These are phyloP conservation scores for Entoloma clypeatum DNA, from an alignment of 1,284 basidiomycete genomes.

Conservation along the genomic window DNA sequence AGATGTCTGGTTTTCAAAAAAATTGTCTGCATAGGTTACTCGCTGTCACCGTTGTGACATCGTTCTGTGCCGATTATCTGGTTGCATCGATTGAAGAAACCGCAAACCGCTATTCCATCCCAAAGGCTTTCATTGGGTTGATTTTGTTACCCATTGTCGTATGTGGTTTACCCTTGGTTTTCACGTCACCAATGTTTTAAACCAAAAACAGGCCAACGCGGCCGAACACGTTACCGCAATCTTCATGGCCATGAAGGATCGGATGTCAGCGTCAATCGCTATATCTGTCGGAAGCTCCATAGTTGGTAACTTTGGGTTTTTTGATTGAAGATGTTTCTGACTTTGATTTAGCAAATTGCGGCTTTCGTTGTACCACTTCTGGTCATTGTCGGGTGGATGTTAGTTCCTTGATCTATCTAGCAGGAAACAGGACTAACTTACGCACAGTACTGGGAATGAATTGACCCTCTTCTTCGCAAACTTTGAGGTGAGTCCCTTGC, in stretches of 20 bases:
- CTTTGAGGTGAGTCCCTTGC: conserved; percentile 53
- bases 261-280: conserved; percentile 84
- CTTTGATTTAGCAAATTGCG: conserved; percentile 70
- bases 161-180: conserved; percentile 24
- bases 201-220: conserved; percentile 56
- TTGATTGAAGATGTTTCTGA: conserved; percentile 6
- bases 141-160: conserved; percentile 73
- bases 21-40: conserved; percentile 44
- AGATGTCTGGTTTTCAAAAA: neutral
- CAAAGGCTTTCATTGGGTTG: conserved; percentile 78
- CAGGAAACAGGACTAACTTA: conserved; percentile 10
- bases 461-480: conserved; percentile 82
- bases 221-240: conserved; percentile 82
- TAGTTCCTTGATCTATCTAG: conserved; percentile 25
- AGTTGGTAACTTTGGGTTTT: conserved; percentile 51
- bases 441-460: conserved; percentile 60
- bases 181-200: neutral
- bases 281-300: conserved; percentile 91
- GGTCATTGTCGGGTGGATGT: conserved; percentile 82
- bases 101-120: conserved; percentile 73
- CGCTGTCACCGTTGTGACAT: conserved; percentile 72
- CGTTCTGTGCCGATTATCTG: conserved; percentile 83
- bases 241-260: conserved; percentile 88
- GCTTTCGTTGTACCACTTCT: conserved; percentile 83
- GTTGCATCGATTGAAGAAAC: conserved; percentile 91